Evolutionary conservation across 495 filamentous ascomycete genomes (phyloP).

Genomic region (Aspergillus egyptiacus): DNA sequence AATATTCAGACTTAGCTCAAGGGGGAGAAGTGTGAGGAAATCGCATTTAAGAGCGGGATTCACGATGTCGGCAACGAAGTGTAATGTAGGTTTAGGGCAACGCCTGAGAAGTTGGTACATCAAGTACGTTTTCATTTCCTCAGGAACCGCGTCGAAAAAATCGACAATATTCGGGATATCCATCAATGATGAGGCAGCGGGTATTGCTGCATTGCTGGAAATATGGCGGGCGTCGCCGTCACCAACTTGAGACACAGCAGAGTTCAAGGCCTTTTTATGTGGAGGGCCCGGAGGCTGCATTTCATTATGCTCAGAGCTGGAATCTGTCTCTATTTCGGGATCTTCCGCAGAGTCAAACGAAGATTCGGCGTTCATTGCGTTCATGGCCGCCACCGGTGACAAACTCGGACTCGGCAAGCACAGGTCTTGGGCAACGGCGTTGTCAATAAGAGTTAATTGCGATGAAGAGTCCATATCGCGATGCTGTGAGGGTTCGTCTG

Average conservation of each 20-base stretch:
- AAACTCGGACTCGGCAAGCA: constrained; percentile 92
- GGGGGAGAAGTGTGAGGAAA: constrained; percentile 74
- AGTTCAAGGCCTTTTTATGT: constrained; percentile 16
- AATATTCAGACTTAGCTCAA: constrained; percentile 82
- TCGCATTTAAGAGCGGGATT: constrained; percentile 97
- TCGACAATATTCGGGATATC: constrained; percentile 82
- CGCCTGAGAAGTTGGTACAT: constrained; percentile 92
- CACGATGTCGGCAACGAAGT: constrained; percentile 85
- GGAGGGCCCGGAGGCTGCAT: constrained; percentile 21
- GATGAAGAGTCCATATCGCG: constrained; percentile 22
- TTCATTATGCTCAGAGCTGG: constrained; percentile 37
- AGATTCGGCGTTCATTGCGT: constrained; percentile 45
- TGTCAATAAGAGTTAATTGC: constrained; percentile 40
- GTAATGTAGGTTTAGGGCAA: constrained; percentile 83
- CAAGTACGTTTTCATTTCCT: constrained; percentile 82
- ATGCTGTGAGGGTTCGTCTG: constrained; percentile 21
- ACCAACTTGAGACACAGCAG: constrained; percentile 6
- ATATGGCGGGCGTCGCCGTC: constrained; percentile 1
- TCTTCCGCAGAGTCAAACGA: constrained; percentile 41
- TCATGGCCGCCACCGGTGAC: constrained; percentile 82
- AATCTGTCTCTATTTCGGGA: constrained; percentile 42
- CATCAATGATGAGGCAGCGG: constrained; percentile 47
- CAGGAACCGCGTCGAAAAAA: constrained; percentile 82
- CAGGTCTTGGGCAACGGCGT: constrained; percentile 72
- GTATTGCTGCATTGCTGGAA: constrained; percentile 10